Evolutionary conservation across 352 stramenopile species (phyloP).

Genomic region (Phytopythium vexans): DNA sequence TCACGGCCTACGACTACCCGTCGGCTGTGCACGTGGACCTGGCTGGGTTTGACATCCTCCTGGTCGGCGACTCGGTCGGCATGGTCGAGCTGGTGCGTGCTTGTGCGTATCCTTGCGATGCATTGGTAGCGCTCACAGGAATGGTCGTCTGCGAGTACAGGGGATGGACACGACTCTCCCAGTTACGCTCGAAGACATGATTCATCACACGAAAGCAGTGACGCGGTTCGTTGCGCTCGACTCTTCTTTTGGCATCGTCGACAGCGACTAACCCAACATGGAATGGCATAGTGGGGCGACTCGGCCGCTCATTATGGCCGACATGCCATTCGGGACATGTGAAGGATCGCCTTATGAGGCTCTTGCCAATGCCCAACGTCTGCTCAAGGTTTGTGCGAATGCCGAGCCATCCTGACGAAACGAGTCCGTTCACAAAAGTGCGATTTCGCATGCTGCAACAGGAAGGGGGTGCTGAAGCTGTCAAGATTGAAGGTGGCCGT

Average conservation of each 20-base stretch:
- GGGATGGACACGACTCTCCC: slow-evolving; percentile 88
- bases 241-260: too few species aligned
- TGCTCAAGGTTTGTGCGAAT: slow-evolving; percentile 81
- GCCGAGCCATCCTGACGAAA: too few species aligned
- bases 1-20: slow-evolving; percentile 98
- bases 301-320: slow-evolving; percentile 93
- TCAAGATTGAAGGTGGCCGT: slow-evolving; percentile 98
- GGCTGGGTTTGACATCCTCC: slow-evolving; percentile 96
- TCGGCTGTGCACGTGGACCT: slow-evolving; percentile 96
- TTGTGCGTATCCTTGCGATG: slow-evolving; percentile 8
- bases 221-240: slow-evolving; percentile 57
- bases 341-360: slow-evolving; percentile 90
- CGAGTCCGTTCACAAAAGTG: too few species aligned
- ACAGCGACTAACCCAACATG: background rate
- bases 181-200: slow-evolving; percentile 98
- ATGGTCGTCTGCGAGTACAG: slow-evolving; percentile 20
- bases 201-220: slow-evolving; percentile 97
- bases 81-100: slow-evolving; percentile 97
- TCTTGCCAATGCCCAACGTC: slow-evolving; percentile 93
- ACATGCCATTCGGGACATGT: slow-evolving; percentile 99
- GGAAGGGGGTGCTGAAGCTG: slow-evolving; percentile 95
- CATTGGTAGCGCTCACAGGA: slow-evolving; percentile 1
- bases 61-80: slow-evolving; percentile 97
- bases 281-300: slow-evolving; percentile 42
- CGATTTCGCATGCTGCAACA: slow-evolving; percentile 20